These are phyloP conservation scores for Clausena lansium DNA, from an alignment of 345 rosid species.

Conservation along the genomic window DNA sequence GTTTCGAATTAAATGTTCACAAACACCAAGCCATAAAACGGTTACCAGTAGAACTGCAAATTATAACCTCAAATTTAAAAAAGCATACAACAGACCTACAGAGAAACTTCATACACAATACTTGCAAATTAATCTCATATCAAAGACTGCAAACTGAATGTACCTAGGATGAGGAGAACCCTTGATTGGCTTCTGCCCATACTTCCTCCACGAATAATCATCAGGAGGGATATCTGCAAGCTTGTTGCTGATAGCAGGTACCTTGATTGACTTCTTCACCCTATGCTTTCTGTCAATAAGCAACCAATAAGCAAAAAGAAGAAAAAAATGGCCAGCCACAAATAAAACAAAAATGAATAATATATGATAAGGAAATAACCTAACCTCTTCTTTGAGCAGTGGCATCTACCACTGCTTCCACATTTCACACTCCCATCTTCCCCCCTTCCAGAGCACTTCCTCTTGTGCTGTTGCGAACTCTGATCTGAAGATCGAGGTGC, in stretches of 20 bases:
- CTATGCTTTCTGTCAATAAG: constrained; percentile 59
- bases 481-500: constrained; percentile 61
- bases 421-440: constrained; percentile 75
- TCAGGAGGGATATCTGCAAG: constrained; percentile 86
- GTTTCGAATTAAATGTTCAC: background rate
- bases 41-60: background rate
- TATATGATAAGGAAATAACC: background rate
- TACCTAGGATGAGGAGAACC: constrained; percentile 91
- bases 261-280: constrained; percentile 74
- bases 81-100: background rate
- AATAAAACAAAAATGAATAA: background rate
- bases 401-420: constrained; percentile 62
- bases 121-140: background rate
- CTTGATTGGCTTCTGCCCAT: constrained; percentile 83
- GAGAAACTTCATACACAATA: background rate
- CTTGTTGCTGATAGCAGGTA: constrained; percentile 79
- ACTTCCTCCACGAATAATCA: constrained; percentile 83
- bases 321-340: background rate
- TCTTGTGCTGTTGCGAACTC: constrained; percentile 62
- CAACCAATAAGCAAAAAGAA: constrained; percentile 16
- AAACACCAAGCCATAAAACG: background rate
- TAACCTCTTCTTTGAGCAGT: constrained; percentile 82
- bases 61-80: background rate
- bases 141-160: background rate
- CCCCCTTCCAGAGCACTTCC: constrained; percentile 61